These are phyloP conservation scores for Scutellaria baicalensis DNA, from an alignment of 257 asterid species.

Conservation along the genomic window DNA sequence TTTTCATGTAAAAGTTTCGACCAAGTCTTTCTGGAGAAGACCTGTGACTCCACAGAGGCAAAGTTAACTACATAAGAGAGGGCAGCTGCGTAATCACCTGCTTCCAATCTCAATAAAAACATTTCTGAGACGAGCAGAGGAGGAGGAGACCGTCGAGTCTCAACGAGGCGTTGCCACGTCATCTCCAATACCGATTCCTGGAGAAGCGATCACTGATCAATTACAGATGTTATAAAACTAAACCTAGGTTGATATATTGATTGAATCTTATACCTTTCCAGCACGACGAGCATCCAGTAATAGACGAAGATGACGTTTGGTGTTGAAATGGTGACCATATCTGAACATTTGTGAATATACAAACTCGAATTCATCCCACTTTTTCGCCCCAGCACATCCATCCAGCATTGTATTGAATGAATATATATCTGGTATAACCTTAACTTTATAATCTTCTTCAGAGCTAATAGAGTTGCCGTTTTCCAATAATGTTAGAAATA, in stretches of 20 bases:
- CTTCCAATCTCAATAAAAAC: slow-evolving; percentile 54
- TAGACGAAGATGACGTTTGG: slow-evolving; percentile 72
- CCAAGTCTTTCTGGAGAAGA: slow-evolving; percentile 68
- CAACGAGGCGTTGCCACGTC: slow-evolving; percentile 69
- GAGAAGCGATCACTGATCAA: not conserved
- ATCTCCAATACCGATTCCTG: slow-evolving; percentile 57
- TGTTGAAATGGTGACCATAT: slow-evolving; percentile 67
- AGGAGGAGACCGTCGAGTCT: slow-evolving; percentile 46
- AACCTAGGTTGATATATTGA: not conserved
- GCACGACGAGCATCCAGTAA: slow-evolving; percentile 56
- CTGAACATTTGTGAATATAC: slow-evolving; percentile 60
- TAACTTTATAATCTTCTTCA: slow-evolving; percentile 36
- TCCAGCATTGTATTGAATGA: slow-evolving; percentile 85
- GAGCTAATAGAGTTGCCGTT: slow-evolving; percentile 28
- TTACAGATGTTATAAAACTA: not conserved
- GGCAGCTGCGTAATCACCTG: slow-evolving; percentile 44
- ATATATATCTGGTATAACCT: slow-evolving; percentile 69
- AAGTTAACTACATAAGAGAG: slow-evolving; percentile 41
- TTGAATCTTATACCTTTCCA: slow-evolving; percentile 57
- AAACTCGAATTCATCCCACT: slow-evolving; percentile 85
- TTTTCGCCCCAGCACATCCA: slow-evolving; percentile 46
- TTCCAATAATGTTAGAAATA: slow-evolving; percentile 53
- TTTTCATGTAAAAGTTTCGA: slow-evolving; percentile 44
- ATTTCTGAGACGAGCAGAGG: slow-evolving; percentile 48
- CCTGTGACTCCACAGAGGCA: slow-evolving; percentile 37